These are phyloP conservation scores for Penicillium hesseltinei DNA, from an alignment of 2,329 filamentous ascomycete species.

Conservation along the genomic window DNA sequence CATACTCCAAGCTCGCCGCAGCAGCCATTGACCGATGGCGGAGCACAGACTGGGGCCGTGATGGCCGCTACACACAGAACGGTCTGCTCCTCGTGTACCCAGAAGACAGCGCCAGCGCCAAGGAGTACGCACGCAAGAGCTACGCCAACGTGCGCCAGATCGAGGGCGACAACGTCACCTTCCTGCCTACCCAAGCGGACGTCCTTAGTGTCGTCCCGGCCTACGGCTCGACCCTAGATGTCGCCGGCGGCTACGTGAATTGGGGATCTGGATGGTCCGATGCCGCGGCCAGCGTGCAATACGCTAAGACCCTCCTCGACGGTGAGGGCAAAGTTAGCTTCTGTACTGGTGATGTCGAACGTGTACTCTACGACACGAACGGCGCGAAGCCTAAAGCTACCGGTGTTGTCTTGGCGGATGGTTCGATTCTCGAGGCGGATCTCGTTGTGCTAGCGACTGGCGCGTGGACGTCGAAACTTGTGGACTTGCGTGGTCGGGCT, in stretches of 20 bases:
- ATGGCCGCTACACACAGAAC: slow-evolving; percentile 46
- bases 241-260: slow-evolving; percentile 47
- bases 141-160: slow-evolving; percentile 41
- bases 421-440: slow-evolving; percentile 58
- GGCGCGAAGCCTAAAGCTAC: slow-evolving; percentile 42
- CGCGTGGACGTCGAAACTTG: slow-evolving; percentile 76
- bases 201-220: slow-evolving; percentile 36
- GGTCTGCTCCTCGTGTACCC: slow-evolving; percentile 45
- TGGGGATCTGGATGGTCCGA: slow-evolving; percentile 49
- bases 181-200: slow-evolving; percentile 34
- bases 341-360: slow-evolving; percentile 36
- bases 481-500: slow-evolving; percentile 74
- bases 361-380: slow-evolving; percentile 30
- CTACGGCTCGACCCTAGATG: slow-evolving; percentile 34
- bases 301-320: slow-evolving; percentile 39
- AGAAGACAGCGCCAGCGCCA: slow-evolving; percentile 26
- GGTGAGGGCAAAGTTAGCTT: slow-evolving; percentile 38
- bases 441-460: slow-evolving; percentile 79
- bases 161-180: slow-evolving; percentile 35
- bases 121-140: slow-evolving; percentile 40
- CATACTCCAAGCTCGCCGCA: slow-evolving; percentile 72
- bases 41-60: slow-evolving; percentile 46
- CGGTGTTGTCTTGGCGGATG: slow-evolving; percentile 54
- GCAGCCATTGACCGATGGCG: slow-evolving; percentile 68
- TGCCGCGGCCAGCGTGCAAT: slow-evolving; percentile 43